phyloP scores from a whole-genome alignment of 345 rosid genomes.

The Litchi chinensis region DNA sequence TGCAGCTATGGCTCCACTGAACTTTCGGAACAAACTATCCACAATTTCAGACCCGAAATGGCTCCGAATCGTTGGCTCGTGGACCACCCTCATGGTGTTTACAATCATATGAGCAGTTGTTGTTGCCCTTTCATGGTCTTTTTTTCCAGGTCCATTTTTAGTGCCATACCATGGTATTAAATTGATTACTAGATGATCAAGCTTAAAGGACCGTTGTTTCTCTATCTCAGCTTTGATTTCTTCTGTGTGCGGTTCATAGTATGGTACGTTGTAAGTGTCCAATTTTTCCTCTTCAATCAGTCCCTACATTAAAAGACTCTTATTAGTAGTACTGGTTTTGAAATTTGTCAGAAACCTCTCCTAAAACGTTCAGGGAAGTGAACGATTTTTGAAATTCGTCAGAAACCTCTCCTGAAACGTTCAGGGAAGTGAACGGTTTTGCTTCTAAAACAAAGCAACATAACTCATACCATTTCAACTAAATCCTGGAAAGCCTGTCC shows the following conservation, averaged over 20 bases:
- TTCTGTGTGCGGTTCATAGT: constrained; percentile 40
- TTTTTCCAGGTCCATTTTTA: no score
- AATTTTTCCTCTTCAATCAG: constrained; percentile 35
- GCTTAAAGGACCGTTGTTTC: constrained; percentile 42
- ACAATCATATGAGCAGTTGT: constrained; percentile 35
- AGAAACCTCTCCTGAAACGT: neutral
- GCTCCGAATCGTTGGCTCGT: neutral
- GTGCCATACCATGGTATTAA: constrained; percentile 24
- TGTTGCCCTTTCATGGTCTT: constrained; percentile 16
- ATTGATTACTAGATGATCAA: constrained; percentile 27
- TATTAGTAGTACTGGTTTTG: neutral
- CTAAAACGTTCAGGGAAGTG: neutral
- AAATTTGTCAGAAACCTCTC: neutral
- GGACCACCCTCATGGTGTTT: constrained; percentile 18
- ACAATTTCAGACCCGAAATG: constrained; percentile 21
- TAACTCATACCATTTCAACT: constrained; percentile 33
- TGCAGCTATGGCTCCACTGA: constrained; percentile 31
- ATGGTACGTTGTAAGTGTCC: constrained; percentile 40
- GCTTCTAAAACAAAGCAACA: neutral
- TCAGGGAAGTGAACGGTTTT: neutral
- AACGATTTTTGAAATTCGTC: neutral
- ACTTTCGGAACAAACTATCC: constrained; percentile 37
- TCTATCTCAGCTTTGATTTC: constrained; percentile 38
- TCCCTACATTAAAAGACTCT: constrained; percentile 25
- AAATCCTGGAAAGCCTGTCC: constrained; percentile 47